A percentile compares a stretch with the other conserved stretches of the same genome.
Evolutionary conservation across 2,329 filamentous ascomycete genomes (phyloP).

Genomic region (Cercospora sp.): DNA sequence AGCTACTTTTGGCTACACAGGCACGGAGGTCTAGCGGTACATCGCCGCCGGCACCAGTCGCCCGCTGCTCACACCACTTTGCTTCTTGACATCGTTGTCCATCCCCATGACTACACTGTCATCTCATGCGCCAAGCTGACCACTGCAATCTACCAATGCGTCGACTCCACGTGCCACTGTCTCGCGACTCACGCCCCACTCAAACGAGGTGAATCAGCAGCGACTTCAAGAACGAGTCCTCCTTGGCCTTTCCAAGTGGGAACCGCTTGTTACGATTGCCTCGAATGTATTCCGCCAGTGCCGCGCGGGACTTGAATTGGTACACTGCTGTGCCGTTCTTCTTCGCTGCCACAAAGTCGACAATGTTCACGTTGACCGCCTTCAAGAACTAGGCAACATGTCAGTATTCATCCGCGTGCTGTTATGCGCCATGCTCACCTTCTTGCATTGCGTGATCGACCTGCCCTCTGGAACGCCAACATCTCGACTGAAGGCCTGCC

Average conservation of each 20-base stretch:
- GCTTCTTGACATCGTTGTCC: neutral
- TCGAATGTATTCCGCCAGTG: constrained; percentile 24
- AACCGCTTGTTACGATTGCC: constrained; percentile 19
- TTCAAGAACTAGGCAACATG: constrained; percentile 19
- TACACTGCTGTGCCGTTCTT: neutral
- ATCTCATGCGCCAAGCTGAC: neutral
- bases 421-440: constrained; percentile 14
- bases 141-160: neutral
- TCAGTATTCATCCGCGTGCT: neutral
- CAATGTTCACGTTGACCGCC: constrained; percentile 24
- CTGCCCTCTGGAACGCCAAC: constrained; percentile 17
- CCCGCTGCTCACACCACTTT: neutral
- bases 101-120: neutral
- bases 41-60: neutral
- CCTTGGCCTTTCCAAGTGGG: constrained; percentile 27
- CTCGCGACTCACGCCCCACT: neutral
- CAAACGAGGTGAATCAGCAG: constrained; percentile 23
- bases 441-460: constrained; percentile 29
- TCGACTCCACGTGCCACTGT: neutral
- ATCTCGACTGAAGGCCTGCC: constrained; percentile 29
- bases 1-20: neutral
- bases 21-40: neutral
- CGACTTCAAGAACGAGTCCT: constrained; percentile 20
- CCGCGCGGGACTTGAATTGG: constrained; percentile 12
- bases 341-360: constrained; percentile 26